These are phyloP conservation scores for Saccharomycopsis amapae DNA, from an alignment of 805 yeast genomes.

Conservation along the genomic window DNA sequence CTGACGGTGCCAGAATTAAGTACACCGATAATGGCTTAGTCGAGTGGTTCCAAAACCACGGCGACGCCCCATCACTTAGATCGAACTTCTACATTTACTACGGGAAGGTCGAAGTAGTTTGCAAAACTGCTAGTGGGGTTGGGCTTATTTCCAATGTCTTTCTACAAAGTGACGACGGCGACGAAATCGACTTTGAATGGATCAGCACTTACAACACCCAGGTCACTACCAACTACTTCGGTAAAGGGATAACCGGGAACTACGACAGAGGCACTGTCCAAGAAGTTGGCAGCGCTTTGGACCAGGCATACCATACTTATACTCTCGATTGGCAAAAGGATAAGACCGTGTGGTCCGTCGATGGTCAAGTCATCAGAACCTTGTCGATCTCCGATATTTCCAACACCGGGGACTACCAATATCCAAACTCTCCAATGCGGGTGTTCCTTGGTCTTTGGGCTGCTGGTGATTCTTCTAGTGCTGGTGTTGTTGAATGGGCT, in stretches of 20 bases:
- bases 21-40: conserved; percentile 41
- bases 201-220: conserved; percentile 57
- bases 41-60: conserved; percentile 41
- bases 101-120: conserved; percentile 54
- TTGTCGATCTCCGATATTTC: conserved; percentile 37
- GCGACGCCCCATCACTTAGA: conserved; percentile 55
- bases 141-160: conserved; percentile 62
- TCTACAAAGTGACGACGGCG: conserved; percentile 57
- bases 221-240: conserved; percentile 55
- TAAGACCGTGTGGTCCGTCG: conserved; percentile 47
- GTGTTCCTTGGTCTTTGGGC: conserved; percentile 40
- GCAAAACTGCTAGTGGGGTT: conserved; percentile 52
- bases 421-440: conserved; percentile 65
- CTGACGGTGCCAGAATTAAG: conserved; percentile 25
- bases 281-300: conserved; percentile 37
- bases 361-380: conserved; percentile 52
- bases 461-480: conserved; percentile 40
- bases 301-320: conserved; percentile 49
- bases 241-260: conserved; percentile 53
- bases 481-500: conserved; percentile 54
- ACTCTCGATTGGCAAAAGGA: conserved; percentile 60
- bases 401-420: conserved; percentile 48
- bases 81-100: conserved; percentile 66
- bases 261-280: conserved; percentile 60
- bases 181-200: conserved; percentile 69